Base-by-base conservation (phyloP, 208 protist genomes). In the Tritrichomonas musculus region DNA sequence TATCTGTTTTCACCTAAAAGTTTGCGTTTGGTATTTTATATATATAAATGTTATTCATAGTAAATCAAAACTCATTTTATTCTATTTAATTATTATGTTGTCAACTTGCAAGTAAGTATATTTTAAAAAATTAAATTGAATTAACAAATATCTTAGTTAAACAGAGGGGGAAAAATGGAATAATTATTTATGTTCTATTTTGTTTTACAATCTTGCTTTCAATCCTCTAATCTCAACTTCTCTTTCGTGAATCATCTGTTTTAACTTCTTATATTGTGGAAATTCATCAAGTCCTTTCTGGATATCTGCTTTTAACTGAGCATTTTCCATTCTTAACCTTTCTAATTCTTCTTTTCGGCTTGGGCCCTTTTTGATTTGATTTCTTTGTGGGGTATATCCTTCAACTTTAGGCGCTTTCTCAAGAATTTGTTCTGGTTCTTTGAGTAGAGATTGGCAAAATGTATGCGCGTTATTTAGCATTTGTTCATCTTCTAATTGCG, bases 161-260 rank as follows among this genome's bases (percentile, higher is more conserved):
- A n/a, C n/a, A n/a, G n/a, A n/a, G n/a, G n/a, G n/a, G 53, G 30
- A 72, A 20, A 72, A 72, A n/a, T 72, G 30, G 30, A 72, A 72
- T 72, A 33, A 72, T 72, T 33, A 33, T 53, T 88, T n/a, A n/a
- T n/a, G n/a, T n/a, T n/a, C n/a, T n/a, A n/a, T n/a, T n/a, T n/a
- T n/a, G n/a, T n/a, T n/a, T n/a, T 88, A 88, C 30, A 88, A 88
- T 53, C 77, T n/a, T 33, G 77, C 77, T 88, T 88, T 88, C 30
- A 88, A n/a, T 33, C 77, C 77, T 17, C 47, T 53, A n/a, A 88
- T 53, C 41, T 88, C 77, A 20, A 88, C 57, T 88, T 88, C 77
- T 33, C 77, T 25, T 39, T 88, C 77, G 20, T 50, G 13, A 39
- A 88, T 88, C 77, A 88, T 88, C 39, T 88, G 41, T 57, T 36